A percentile compares a stretch with the other conserved stretches of the same genome.
Evolutionary conservation across 139 green algal species (phyloP).

Genomic region (Microglena sp.): DNA sequence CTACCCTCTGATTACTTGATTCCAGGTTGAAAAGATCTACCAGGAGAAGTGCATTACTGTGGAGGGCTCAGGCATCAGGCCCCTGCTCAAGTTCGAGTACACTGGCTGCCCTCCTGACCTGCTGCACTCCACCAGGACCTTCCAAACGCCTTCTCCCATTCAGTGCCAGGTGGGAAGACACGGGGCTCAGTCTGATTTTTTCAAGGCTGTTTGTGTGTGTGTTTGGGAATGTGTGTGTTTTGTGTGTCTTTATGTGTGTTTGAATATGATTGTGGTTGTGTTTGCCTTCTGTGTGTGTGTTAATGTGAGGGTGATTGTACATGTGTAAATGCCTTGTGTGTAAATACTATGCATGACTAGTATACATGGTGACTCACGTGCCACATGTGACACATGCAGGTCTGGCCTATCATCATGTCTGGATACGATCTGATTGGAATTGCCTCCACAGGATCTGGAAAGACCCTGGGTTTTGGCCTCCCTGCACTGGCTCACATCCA

Average conservation of each 20-base stretch:
- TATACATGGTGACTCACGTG: neutral
- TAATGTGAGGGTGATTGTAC: neutral
- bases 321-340: neutral
- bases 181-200: neutral
- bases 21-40: slow-evolving; percentile 32
- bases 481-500: slow-evolving; percentile 68
- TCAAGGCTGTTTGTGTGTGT: neutral
- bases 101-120: slow-evolving; percentile 52
- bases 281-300: slow-evolving; percentile 6
- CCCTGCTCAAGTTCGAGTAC: slow-evolving; percentile 45
- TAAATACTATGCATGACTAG: too few species aligned
- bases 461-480: slow-evolving; percentile 75
- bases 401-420: slow-evolving; percentile 69
- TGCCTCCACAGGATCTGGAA: slow-evolving; percentile 61
- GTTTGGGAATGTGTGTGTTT: too few species aligned
- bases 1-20: too few species aligned
- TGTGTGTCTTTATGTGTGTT: too few species aligned
- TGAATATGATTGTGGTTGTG: too few species aligned
- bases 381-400: slow-evolving; percentile 52
- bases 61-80: slow-evolving; percentile 34
- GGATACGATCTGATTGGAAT: slow-evolving; percentile 81
- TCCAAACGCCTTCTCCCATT: slow-evolving; percentile 67
- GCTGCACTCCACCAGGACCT: slow-evolving; percentile 55
- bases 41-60: slow-evolving; percentile 40
- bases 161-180: slow-evolving; percentile 34